Evolutionary conservation across 768 basidiomycete species (phyloP).

Genomic region (Cyclocybe aegerita): DNA sequence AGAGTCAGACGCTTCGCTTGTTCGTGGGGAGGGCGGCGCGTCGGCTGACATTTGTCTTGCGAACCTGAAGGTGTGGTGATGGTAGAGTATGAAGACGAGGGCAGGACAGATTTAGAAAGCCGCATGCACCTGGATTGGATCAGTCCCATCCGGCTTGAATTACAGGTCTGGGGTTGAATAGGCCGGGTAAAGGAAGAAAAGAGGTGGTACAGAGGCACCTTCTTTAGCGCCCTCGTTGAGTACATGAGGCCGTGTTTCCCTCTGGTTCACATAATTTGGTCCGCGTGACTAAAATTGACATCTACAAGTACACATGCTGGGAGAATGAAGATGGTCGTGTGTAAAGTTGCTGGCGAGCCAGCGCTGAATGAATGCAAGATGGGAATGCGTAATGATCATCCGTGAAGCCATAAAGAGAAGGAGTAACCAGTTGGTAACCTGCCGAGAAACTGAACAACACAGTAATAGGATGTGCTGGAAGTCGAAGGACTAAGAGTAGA

Average conservation of each 20-base stretch:
- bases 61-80: neutral
- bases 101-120: neutral
- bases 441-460: neutral
- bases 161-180: too few relatives aligned
- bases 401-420: too few relatives aligned
- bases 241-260: too few relatives aligned
- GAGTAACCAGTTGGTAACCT: neutral
- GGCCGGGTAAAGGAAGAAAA: too few relatives aligned
- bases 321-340: neutral
- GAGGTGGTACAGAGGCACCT: too few relatives aligned
- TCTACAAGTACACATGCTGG: neutral
- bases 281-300: neutral
- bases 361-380: neutral
- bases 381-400: neutral
- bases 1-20: conserved; percentile 11
- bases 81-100: conserved; percentile 1
- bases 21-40: conserved; percentile 5
- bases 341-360: neutral
- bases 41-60: conserved; percentile 12
- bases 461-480: too few relatives aligned
- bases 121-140: conserved; percentile 1
- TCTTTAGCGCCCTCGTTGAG: too few relatives aligned
- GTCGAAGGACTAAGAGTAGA: too few relatives aligned
- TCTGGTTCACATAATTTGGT: too few relatives aligned
- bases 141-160: neutral